Percentiles rank a stretch among this genome's conserved stretches.
Evolutionary conservation across 108 stramenopile genomes (phyloP).

Genomic region (Fistulifera solaris): DNA sequence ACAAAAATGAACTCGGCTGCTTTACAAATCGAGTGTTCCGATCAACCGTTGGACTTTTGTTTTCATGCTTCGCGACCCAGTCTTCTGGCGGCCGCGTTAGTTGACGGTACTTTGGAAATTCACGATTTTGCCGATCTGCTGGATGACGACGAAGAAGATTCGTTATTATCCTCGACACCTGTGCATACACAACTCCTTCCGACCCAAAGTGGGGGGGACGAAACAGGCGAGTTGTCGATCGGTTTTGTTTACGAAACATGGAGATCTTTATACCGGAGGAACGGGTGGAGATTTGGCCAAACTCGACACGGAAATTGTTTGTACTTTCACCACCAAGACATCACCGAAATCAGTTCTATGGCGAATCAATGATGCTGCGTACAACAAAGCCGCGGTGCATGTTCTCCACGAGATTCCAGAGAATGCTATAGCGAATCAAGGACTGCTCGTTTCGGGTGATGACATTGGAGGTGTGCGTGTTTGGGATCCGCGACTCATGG

Average conservation of each 20-base stretch:
- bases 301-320: constrained; percentile 49
- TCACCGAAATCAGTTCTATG: constrained; percentile 32
- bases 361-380: constrained; percentile 47
- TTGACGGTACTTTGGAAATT: constrained; percentile 79
- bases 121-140: constrained; percentile 38
- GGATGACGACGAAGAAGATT: constrained; percentile 55
- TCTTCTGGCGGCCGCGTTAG: constrained; percentile 61
- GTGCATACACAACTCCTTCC: constrained; percentile 31
- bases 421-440: constrained; percentile 16
- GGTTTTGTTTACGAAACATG: constrained; percentile 53
- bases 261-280: constrained; percentile 62
- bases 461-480: constrained; percentile 71
- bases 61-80: constrained; percentile 57
- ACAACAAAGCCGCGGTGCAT: constrained; percentile 33
- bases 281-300: constrained; percentile 50
- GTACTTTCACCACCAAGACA: constrained; percentile 26
- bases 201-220: constrained; percentile 11
- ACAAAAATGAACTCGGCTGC: constrained; percentile 3
- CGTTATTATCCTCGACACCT: constrained; percentile 62
- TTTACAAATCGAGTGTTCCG: constrained; percentile 58
- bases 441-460: constrained; percentile 72
- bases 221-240: constrained; percentile 40
- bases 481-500: constrained; percentile 57
- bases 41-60: constrained; percentile 70
- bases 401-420: constrained; percentile 48